A percentile compares a stretch with the other conserved stretches of the same genome.
Evolutionary conservation across 1,284 basidiomycete species (phyloP).

Genomic region (Entoloma clypeatum): DNA sequence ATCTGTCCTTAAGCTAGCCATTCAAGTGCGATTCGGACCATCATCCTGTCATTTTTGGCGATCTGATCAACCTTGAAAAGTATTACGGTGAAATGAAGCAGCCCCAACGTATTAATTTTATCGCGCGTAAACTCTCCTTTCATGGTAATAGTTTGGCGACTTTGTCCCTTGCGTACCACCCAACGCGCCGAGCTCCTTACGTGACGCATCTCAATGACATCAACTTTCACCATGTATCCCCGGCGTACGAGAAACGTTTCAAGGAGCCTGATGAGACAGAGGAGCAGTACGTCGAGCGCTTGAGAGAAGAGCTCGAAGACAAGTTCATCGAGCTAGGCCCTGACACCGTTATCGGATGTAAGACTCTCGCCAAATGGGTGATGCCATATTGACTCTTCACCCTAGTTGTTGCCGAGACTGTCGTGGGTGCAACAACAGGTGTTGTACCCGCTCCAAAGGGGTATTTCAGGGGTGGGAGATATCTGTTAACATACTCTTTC

Average conservation of each 20-base stretch:
- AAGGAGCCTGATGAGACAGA: constrained; percentile 65
- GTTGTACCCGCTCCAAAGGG: constrained; percentile 72
- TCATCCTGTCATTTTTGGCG: not conserved
- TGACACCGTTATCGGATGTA: constrained; percentile 76
- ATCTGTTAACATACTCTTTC: not conserved
- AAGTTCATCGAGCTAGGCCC: constrained; percentile 80
- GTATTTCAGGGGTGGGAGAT: constrained; percentile 55
- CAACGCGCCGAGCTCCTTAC: constrained; percentile 63
- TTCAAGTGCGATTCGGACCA: constrained; percentile 48
- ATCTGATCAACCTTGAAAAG: constrained; percentile 30
- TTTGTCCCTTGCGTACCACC: constrained; percentile 63
- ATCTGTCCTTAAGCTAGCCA: constrained; percentile 69
- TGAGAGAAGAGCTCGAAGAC: constrained; percentile 75
- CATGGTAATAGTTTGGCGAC: constrained; percentile 82
- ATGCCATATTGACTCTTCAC: not conserved
- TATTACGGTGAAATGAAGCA: constrained; percentile 71
- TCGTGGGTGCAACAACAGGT: constrained; percentile 81
- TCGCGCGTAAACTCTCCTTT: constrained; percentile 75
- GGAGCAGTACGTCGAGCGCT: constrained; percentile 70
- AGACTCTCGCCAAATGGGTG: constrained; percentile 24
- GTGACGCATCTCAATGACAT: constrained; percentile 56
- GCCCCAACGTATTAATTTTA: constrained; percentile 68
- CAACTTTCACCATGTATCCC: constrained; percentile 77
- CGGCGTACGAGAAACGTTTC: constrained; percentile 82
- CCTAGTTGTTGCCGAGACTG: constrained; percentile 76